Percentiles rank a stretch among this genome's conserved stretches.
Evolutionary conservation across 257 asterid genomes (phyloP).

Genomic region (Fraxinus cuspidata): DNA sequence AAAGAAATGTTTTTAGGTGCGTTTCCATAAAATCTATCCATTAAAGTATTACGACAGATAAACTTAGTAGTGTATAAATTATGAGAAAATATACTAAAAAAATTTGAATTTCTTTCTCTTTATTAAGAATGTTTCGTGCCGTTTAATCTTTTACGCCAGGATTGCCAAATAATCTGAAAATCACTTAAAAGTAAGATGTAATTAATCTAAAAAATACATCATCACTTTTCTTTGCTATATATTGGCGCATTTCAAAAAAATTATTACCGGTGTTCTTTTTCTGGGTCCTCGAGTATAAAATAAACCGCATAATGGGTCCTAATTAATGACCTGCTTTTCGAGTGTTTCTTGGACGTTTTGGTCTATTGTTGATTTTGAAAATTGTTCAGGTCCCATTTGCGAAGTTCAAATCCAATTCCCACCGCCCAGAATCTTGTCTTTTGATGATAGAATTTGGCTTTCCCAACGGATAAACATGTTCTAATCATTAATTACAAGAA

Average conservation of each 20-base stretch:
- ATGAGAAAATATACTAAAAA: too few species aligned
- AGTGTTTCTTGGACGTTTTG: not conserved
- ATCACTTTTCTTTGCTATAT: too few species aligned
- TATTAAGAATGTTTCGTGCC: too few species aligned
- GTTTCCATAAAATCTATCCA: too few species aligned
- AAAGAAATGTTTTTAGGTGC: too few species aligned
- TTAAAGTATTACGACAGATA: too few species aligned
- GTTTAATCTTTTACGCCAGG: too few species aligned
- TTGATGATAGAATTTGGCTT: not conserved
- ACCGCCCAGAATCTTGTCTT: not conserved
- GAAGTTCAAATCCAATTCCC: slow-evolving; percentile 1
- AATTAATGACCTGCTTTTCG: not conserved
- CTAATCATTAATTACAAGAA: not conserved
- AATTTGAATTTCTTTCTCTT: too few species aligned
- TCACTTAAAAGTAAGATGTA: too few species aligned
- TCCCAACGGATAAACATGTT: not conserved
- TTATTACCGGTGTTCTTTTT: not conserved
- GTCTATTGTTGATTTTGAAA: not conserved
- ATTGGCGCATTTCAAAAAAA: not conserved
- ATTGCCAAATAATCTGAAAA: too few species aligned
- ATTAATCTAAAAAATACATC: too few species aligned
- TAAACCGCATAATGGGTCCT: not conserved
- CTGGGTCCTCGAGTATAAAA: not conserved
- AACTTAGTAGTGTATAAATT: too few species aligned
- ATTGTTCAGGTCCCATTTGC: not conserved